Conservation (phyloP, 1,139 yeast species). For the Ogataea hybrid region DNA sequence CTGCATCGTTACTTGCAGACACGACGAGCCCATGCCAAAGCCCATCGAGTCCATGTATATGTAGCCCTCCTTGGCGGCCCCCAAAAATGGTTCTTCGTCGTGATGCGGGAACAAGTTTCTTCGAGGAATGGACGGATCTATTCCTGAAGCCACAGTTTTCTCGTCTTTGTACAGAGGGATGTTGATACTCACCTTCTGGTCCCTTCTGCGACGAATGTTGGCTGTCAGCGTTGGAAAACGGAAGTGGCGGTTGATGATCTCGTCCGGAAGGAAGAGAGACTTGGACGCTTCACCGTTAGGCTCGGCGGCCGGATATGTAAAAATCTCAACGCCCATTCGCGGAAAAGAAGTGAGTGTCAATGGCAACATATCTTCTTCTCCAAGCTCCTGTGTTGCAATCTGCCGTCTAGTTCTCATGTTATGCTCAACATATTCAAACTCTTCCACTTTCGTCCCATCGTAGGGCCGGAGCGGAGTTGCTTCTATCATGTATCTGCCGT, state of each 20-base stretch:
- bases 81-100: conserved; percentile 64
- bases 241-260: conserved; percentile 89
- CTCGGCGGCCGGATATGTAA: conserved; percentile 67
- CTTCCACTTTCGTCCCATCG: conserved; percentile 53
- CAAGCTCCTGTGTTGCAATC: conserved; percentile 58
- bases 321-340: conserved; percentile 74
- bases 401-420: conserved; percentile 74
- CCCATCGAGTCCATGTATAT: conserved; percentile 99
- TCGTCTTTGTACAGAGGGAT: conserved; percentile 79
- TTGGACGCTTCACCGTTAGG: conserved; percentile 78
- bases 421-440: conserved; percentile 69
- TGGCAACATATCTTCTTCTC: conserved; percentile 51
- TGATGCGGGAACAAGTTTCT: conserved; percentile 56
- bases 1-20: conserved; percentile 93
- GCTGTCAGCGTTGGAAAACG: conserved; percentile 96
- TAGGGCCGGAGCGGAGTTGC: conserved; percentile 90
- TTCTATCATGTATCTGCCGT: conserved; percentile 94
- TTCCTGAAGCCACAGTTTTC: conserved; percentile 33
- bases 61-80: conserved; percentile 79
- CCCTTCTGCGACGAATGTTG: conserved; percentile 85
- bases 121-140: conserved; percentile 71
- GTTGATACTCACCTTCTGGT: conserved; percentile 86
- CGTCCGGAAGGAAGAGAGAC: conserved; percentile 89
- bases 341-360: conserved; percentile 84
- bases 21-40: conserved; percentile 97